Conservation (phyloP, 805 yeast species). For the Ogataea degrootiae region DNA sequence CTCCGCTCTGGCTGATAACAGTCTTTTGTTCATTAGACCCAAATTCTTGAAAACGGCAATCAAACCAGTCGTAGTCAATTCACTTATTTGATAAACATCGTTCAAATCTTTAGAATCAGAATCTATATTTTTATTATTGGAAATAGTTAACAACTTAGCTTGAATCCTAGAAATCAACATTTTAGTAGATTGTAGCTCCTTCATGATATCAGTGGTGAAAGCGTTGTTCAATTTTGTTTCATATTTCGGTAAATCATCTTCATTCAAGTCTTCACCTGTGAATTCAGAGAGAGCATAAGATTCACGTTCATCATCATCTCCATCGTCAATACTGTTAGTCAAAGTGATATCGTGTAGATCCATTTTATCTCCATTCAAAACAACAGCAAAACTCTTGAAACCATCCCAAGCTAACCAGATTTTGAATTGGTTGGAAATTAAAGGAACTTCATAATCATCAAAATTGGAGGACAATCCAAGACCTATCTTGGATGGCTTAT, state of each 20-base stretch:
- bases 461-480: not conserved
- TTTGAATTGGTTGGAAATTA: constrained; percentile 13
- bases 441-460: constrained; percentile 3
- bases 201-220: constrained; percentile 1
- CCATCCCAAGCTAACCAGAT: constrained; percentile 25
- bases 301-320: not conserved
- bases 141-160: constrained; percentile 1
- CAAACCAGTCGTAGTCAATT: constrained; percentile 13
- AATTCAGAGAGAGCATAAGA: not conserved
- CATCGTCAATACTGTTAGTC: constrained; percentile 3
- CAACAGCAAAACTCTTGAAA: constrained; percentile 14
- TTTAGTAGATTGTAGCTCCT: constrained; percentile 6
- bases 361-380: constrained; percentile 1
- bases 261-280: not conserved
- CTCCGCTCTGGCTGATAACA: constrained; percentile 17
- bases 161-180: constrained; percentile 9
- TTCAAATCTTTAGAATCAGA: constrained; percentile 12
- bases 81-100: constrained; percentile 12
- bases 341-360: constrained; percentile 11
- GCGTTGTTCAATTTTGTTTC: constrained; percentile 4
- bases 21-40: constrained; percentile 12
- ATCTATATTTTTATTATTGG: constrained; percentile 6
- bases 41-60: constrained; percentile 16
- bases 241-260: constrained; percentile 2
- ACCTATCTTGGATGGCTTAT: not conserved